Evolutionary conservation across 306 rosid species (phyloP).

Genomic region (Pueraria montana): DNA sequence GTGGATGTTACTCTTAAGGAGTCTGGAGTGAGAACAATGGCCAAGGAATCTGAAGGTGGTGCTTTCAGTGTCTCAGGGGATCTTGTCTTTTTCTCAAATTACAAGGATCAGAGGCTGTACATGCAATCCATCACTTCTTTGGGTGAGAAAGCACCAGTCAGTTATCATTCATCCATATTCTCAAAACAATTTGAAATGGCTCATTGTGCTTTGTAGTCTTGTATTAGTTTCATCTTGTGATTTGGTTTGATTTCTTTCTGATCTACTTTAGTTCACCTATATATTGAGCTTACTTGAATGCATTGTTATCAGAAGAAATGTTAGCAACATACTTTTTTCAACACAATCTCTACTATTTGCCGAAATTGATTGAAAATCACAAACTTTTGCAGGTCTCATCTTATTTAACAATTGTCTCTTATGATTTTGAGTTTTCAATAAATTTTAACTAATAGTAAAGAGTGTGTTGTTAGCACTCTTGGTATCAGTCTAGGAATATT

Average conservation of each 20-base stretch:
- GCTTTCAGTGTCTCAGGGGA: constrained; percentile 79
- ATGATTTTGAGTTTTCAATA: too few relatives aligned
- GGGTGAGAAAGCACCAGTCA: constrained; percentile 45
- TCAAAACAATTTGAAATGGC: neutral
- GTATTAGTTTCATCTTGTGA: too few relatives aligned
- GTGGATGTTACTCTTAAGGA: constrained; percentile 86
- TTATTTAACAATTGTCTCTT: too few relatives aligned
- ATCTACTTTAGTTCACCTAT: too few relatives aligned
- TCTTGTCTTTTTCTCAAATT: constrained; percentile 72
- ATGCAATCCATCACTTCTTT: constrained; percentile 64
- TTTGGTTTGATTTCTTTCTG: too few relatives aligned
- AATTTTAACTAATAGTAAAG: too few relatives aligned
- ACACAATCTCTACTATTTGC: too few relatives aligned
- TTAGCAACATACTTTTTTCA: neutral
- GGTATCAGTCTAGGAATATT: neutral
- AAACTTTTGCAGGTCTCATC: too few relatives aligned
- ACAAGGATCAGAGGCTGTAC: constrained; percentile 88
- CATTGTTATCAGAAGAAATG: neutral
- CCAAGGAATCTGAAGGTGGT: constrained; percentile 94
- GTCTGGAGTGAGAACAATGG: constrained; percentile 80
- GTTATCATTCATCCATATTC: neutral
- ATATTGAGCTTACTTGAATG: too few relatives aligned
- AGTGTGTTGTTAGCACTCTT: too few relatives aligned
- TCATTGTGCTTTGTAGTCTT: too few relatives aligned
- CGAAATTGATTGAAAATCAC: too few relatives aligned